Conservation (phyloP, 768 basidiomycete species). For the Tephrocybe sp. region DNA sequence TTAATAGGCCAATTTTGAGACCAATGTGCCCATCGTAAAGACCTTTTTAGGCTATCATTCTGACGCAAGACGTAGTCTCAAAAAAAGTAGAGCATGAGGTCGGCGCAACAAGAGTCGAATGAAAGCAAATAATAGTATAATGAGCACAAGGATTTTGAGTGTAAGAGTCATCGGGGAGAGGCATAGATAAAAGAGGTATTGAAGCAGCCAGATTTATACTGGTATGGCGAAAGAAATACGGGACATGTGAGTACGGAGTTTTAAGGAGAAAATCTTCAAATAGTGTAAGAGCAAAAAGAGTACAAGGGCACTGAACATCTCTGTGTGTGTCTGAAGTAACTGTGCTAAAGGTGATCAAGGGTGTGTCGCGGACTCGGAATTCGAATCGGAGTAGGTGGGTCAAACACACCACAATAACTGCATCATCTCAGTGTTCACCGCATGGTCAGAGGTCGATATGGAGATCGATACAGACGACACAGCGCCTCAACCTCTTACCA, state of each 20-base stretch:
- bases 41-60: constrained; percentile 10
- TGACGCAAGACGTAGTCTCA: constrained; percentile 15
- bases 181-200: too few species aligned
- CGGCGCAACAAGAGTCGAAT: constrained; percentile 1
- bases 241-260: too few species aligned
- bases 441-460: constrained; percentile 18
- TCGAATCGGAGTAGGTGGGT: too few species aligned
- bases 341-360: background rate
- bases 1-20: too few species aligned
- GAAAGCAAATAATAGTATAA: constrained; percentile 9
- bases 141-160: constrained; percentile 6
- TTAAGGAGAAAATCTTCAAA: too few species aligned
- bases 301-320: background rate
- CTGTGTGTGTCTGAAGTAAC: too few species aligned
- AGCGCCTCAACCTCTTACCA: constrained; percentile 50
- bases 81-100: constrained; percentile 6
- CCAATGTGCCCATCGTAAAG: too few species aligned
- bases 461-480: constrained; percentile 24
- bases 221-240: too few species aligned
- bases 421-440: background rate
- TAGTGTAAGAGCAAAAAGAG: background rate
- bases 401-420: background rate
- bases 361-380: too few species aligned
- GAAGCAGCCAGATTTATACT: too few species aligned
- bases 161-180: background rate